phyloP scores from a whole-genome alignment of 2,329 filamentous ascomycete species.

The Aspergillus udagawae region DNA sequence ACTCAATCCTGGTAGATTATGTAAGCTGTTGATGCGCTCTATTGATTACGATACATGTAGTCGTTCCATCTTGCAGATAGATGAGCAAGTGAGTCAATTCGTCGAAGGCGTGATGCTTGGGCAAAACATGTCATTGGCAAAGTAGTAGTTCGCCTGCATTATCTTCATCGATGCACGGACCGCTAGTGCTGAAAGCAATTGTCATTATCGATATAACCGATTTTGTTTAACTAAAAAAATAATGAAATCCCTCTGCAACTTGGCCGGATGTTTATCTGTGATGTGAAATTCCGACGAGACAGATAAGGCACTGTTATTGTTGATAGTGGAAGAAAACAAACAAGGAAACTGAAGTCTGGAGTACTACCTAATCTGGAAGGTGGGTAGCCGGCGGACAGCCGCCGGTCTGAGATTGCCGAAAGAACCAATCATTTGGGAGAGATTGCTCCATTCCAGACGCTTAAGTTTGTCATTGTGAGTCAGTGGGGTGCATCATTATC shows the following conservation, averaged over 20 bases:
- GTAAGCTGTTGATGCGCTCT: neutral
- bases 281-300: neutral
- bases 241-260: neutral
- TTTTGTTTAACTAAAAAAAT: too few species aligned
- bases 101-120: neutral
- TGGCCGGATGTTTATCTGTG: neutral
- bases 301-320: neutral
- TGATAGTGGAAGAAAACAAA: neutral
- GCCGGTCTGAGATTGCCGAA: neutral
- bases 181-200: too few species aligned
- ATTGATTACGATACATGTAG: neutral
- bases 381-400: neutral
- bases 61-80: neutral
- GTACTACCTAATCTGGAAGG: neutral
- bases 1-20: neutral
- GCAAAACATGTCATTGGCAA: neutral
- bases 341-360: neutral
- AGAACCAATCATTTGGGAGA: neutral
- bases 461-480: constrained; percentile 1
- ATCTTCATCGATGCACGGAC: neutral
- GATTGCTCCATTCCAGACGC: neutral
- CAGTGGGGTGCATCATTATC: constrained; percentile 14
- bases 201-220: too few species aligned
- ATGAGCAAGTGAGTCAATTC: neutral
- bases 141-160: too few species aligned